Conservation (phyloP, 768 basidiomycete genomes). For the Trametes cingulata region DNA sequence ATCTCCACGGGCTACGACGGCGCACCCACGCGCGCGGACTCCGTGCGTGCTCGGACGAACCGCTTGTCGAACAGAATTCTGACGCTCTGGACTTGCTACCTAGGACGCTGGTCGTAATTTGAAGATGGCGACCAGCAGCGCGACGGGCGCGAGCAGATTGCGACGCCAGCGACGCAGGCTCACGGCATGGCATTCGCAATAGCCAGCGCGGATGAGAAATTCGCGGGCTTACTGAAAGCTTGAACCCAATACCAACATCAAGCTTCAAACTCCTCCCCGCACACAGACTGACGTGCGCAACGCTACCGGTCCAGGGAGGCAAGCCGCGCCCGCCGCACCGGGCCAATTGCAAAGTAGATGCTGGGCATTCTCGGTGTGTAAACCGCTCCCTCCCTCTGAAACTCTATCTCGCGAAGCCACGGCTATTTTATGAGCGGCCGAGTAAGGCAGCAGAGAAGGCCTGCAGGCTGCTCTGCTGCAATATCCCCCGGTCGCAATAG, state of each 20-base stretch:
- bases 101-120: no score
- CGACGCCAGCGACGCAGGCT: not conserved
- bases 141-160: not conserved
- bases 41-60: constrained; percentile 7
- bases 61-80: not conserved
- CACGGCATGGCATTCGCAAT: not conserved
- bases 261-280: no score
- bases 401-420: constrained; percentile 15
- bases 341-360: not conserved
- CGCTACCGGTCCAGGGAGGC: not conserved
- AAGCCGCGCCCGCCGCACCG: not conserved
- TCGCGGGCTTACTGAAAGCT: not conserved
- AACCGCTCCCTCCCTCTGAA: not conserved
- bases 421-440: constrained; percentile 8
- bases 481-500: not conserved
- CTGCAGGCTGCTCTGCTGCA: not conserved
- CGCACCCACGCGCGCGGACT: not conserved
- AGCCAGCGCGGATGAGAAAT: not conserved
- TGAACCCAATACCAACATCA: no score
- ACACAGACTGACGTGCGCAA: not conserved
- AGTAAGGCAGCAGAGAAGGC: not conserved
- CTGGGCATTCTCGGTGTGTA: not conserved
- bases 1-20: no score
- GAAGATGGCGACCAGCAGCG: not conserved
- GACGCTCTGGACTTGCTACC: not conserved